Percentiles rank a stretch among this genome's conserved stretches.
These are phyloP conservation scores for Gaeumannomyces sp. DNA, from an alignment of 2,329 filamentous ascomycete species.

Conservation along the genomic window DNA sequence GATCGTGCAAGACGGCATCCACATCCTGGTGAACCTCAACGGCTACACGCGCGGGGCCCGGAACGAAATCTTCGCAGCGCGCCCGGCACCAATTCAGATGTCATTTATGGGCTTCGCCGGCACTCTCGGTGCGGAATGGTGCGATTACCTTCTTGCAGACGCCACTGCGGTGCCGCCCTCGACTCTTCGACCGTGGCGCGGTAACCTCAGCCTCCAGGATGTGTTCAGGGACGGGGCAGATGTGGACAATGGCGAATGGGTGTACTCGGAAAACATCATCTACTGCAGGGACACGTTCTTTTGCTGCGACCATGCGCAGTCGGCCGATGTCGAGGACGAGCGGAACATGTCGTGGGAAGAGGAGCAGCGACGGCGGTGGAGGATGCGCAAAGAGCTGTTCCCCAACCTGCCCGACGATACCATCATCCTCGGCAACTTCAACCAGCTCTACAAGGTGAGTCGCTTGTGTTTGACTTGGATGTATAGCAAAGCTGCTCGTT, in stretches of 20 bases:
- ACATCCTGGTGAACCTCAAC: constrained; percentile 96
- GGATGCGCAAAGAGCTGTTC: constrained; percentile 89
- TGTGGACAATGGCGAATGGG: constrained; percentile 70
- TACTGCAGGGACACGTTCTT: constrained; percentile 95
- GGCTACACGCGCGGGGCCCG: constrained; percentile 95
- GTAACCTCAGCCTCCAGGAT: constrained; percentile 69
- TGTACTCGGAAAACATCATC: constrained; percentile 95
- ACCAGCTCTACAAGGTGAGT: constrained; percentile 92
- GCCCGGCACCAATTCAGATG: constrained; percentile 95
- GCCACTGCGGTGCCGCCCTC: constrained; percentile 75
- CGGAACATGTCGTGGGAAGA: constrained; percentile 69
- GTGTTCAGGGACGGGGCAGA: constrained; percentile 60
- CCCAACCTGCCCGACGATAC: constrained; percentile 73
- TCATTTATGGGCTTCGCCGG: constrained; percentile 99
- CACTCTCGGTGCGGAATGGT: constrained; percentile 95
- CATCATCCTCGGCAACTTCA: constrained; percentile 95
- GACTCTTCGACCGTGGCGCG: constrained; percentile 73
- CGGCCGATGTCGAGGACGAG: constrained; percentile 63
- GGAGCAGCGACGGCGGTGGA: constrained; percentile 77
- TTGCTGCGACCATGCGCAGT: constrained; percentile 94
- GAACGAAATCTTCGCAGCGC: constrained; percentile 93
- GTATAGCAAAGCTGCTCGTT: background rate
- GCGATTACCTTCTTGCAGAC: constrained; percentile 92
- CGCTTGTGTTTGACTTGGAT: too few relatives aligned
- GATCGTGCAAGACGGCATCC: constrained; percentile 81